phyloP scores from a whole-genome alignment of 1,284 basidiomycete species.

The Meira miltonrushii region DNA sequence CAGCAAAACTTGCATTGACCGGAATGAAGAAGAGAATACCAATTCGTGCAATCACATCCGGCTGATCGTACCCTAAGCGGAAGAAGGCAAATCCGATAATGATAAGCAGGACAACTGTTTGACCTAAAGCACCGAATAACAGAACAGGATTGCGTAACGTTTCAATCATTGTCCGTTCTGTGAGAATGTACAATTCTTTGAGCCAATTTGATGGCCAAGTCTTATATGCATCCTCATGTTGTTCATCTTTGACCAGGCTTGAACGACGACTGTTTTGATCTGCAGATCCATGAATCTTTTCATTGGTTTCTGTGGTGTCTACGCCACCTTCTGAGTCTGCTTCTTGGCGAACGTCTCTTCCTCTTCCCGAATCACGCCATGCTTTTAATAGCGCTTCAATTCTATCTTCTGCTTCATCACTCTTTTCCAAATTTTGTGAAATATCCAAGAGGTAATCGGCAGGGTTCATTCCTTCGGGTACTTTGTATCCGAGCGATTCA shows the following conservation, averaged over 20 bases:
- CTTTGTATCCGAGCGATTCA: constrained; percentile 5
- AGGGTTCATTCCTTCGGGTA: constrained; percentile 16
- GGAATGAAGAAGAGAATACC: constrained; percentile 32
- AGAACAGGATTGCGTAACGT: constrained; percentile 25
- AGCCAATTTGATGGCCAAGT: constrained; percentile 32
- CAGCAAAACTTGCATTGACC: constrained; percentile 1
- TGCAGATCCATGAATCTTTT: background rate
- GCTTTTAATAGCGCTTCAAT: constrained; percentile 22
- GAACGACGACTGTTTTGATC: background rate
- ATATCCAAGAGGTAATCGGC: constrained; percentile 16
- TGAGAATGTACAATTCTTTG: constrained; percentile 24
- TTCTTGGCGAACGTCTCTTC: background rate
- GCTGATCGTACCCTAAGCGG: constrained; percentile 21
- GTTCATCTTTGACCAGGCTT: background rate
- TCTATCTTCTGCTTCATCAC: constrained; percentile 25
- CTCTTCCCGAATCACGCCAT: constrained; percentile 14
- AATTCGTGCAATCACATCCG: constrained; percentile 29
- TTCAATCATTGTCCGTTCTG: constrained; percentile 25
- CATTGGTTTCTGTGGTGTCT: background rate
- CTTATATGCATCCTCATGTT: constrained; percentile 2
- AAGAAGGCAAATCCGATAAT: constrained; percentile 33
- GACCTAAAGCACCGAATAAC: constrained; percentile 9
- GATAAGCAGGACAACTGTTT: constrained; percentile 19
- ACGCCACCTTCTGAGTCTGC: background rate
- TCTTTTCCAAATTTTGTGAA: constrained; percentile 32